Evolutionary conservation across 2,329 filamentous ascomycete genomes (phyloP).

Genomic region (Aspergillus caelatus): DNA sequence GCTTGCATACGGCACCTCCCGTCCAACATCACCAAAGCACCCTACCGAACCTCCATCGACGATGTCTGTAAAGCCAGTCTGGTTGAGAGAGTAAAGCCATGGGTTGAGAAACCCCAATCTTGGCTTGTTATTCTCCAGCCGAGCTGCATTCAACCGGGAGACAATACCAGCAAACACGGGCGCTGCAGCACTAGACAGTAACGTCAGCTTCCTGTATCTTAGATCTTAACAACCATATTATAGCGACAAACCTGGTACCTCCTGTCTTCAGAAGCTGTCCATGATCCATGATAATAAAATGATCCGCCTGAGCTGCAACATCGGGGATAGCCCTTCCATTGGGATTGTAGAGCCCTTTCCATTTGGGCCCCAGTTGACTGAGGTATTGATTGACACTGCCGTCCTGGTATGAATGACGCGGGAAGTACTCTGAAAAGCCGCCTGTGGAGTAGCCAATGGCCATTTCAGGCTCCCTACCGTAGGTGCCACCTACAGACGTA

Average conservation of each 20-base stretch:
- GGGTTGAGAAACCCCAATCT: conserved; percentile 64
- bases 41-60: conserved; percentile 50
- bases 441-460: conserved; percentile 57
- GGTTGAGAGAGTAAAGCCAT: conserved; percentile 57
- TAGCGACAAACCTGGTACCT: conserved; percentile 50
- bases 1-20: conserved; percentile 48
- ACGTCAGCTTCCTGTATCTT: neutral
- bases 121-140: conserved; percentile 57
- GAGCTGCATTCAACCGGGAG: conserved; percentile 65
- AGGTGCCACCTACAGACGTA: conserved; percentile 64
- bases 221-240: too few species aligned
- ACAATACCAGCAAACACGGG: conserved; percentile 67
- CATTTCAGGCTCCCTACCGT: conserved; percentile 55
- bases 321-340: conserved; percentile 65
- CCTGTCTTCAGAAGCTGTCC: conserved; percentile 41
- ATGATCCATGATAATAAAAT: conserved; percentile 45
- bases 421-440: conserved; percentile 54
- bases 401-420: conserved; percentile 52
- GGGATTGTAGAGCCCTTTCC: conserved; percentile 51
- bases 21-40: conserved; percentile 45
- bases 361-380: conserved; percentile 42
- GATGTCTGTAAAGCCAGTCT: conserved; percentile 53
- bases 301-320: conserved; percentile 59
- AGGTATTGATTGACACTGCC: conserved; percentile 50
- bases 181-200: conserved; percentile 53